A percentile compares a stretch with the other conserved stretches of the same genome.
phyloP scores from a whole-genome alignment of 495 filamentous ascomycete genomes.

The Apiosordaria backusii region DNA sequence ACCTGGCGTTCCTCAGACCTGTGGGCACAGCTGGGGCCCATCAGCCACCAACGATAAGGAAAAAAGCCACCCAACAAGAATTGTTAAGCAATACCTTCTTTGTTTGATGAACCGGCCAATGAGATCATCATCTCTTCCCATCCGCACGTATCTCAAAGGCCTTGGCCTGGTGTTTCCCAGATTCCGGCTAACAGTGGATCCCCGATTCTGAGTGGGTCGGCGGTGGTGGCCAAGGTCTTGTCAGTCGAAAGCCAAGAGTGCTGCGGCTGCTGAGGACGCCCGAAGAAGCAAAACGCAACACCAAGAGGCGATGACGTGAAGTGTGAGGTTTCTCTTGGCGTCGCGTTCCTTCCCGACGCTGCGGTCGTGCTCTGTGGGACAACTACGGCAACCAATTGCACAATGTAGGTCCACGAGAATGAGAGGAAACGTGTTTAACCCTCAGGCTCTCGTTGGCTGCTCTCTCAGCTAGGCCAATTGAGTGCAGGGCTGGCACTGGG shows the following conservation, averaged over 20 bases:
- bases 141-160: not conserved
- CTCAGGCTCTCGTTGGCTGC: not conserved
- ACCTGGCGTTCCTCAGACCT: not conserved
- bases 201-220: not conserved
- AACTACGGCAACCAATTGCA: not conserved
- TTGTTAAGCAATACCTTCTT: not conserved
- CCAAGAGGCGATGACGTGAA: constrained; percentile 2
- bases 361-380: not conserved
- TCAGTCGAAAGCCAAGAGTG: not conserved
- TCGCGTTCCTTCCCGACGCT: not conserved
- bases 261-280: constrained; percentile 4
- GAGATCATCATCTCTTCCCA: not conserved
- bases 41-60: not conserved
- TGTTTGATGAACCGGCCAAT: not conserved
- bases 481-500: not conserved
- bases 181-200: constrained; percentile 5
- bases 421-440: constrained; percentile 3
- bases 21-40: not conserved
- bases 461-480: not conserved
- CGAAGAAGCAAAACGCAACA: constrained; percentile 1
- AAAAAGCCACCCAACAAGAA: not conserved
- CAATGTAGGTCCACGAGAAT: not conserved
- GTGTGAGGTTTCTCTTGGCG: not conserved
- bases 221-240: constrained; percentile 1
- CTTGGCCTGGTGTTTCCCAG: not conserved